phyloP scores from a whole-genome alignment of 2,329 filamentous ascomycete genomes.

The Fusarium tricinctum region DNA sequence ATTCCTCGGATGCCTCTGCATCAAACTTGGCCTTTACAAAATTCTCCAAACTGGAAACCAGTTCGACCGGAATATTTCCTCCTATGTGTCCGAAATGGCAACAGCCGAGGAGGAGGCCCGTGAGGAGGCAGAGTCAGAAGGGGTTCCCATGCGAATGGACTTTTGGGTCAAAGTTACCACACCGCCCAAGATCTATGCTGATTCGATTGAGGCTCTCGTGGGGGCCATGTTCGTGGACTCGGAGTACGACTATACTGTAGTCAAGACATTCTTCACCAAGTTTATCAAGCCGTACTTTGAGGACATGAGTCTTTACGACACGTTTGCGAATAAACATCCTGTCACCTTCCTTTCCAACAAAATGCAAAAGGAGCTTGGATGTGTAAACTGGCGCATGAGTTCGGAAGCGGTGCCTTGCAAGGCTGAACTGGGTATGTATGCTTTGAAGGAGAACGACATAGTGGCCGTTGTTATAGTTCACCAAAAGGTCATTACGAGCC shows the following conservation, averaged over 20 bases:
- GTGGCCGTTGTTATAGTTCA: conserved; percentile 84
- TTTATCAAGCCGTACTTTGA: conserved; percentile 84
- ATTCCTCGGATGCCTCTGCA: conserved; percentile 86
- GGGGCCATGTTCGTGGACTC: conserved; percentile 95
- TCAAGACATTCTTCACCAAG: conserved; percentile 81
- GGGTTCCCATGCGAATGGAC: conserved; percentile 60
- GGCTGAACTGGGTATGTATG: conserved; percentile 59
- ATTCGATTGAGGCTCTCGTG: conserved; percentile 89
- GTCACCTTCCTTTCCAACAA: conserved; percentile 78
- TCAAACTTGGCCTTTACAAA: conserved; percentile 81
- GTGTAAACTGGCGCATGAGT: conserved; percentile 70
- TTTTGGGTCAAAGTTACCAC: conserved; percentile 77
- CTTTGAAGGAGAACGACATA: conserved; percentile 65
- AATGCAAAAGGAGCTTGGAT: conserved; percentile 75
- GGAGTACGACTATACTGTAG: conserved; percentile 78
- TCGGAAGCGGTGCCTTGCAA: conserved; percentile 59
- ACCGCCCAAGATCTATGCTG: conserved; percentile 82
- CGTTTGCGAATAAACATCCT: conserved; percentile 88
- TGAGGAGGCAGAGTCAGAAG: conserved; percentile 52
- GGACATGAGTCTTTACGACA: conserved; percentile 90
- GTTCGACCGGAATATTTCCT: conserved; percentile 60
- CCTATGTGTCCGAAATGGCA: conserved; percentile 71
- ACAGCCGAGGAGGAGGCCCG: conserved; percentile 60
- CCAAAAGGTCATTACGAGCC: conserved; percentile 73
- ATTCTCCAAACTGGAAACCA: conserved; percentile 72